Percentiles rank a stretch among this genome's conserved stretches.
phyloP scores from a whole-genome alignment of 768 basidiomycete species.

The Holtermannia corniformis region DNA sequence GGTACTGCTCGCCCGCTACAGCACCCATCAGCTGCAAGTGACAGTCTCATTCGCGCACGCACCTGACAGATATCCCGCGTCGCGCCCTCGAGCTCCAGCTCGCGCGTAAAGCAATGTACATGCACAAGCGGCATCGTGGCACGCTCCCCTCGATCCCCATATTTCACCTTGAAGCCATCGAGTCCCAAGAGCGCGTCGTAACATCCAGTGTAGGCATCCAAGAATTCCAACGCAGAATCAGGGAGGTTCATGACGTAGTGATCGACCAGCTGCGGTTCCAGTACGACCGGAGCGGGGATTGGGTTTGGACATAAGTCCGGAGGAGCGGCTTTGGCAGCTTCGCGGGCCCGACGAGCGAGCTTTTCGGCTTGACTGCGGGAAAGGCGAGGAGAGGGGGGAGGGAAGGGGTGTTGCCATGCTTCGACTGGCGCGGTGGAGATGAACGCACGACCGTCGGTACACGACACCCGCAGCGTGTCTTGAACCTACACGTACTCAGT shows the following conservation, averaged over 20 bases:
- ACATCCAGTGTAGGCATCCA: constrained; percentile 77
- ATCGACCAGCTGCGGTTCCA: constrained; percentile 47
- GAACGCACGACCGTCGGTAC: constrained; percentile 79
- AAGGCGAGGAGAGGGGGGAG: constrained; percentile 35
- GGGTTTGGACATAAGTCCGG: not conserved
- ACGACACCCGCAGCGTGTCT: constrained; percentile 59
- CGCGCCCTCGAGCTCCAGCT: constrained; percentile 58
- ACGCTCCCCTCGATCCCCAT: constrained; percentile 45
- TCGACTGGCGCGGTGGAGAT: constrained; percentile 55
- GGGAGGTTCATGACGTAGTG: constrained; percentile 99
- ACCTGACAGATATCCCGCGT: constrained; percentile 73
- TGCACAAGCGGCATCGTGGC: constrained; percentile 76
- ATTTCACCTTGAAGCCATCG: constrained; percentile 41
- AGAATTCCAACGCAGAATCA: constrained; percentile 77
- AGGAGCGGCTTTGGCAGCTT: constrained; percentile 40
- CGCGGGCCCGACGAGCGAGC: constrained; percentile 46
- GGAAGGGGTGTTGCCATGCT: constrained; percentile 59
- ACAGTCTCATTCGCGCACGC: constrained; percentile 31
- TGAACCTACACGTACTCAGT: constrained; percentile 56
- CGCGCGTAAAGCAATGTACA: constrained; percentile 91
- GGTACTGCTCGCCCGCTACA: constrained; percentile 61
- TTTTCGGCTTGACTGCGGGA: constrained; percentile 10
- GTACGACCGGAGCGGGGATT: not conserved
- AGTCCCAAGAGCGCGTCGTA: constrained; percentile 45
- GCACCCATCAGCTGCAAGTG: not conserved